Conservation (phyloP, 2,329 filamentous ascomycete species). For the Fusarium praegraminearum region DNA sequence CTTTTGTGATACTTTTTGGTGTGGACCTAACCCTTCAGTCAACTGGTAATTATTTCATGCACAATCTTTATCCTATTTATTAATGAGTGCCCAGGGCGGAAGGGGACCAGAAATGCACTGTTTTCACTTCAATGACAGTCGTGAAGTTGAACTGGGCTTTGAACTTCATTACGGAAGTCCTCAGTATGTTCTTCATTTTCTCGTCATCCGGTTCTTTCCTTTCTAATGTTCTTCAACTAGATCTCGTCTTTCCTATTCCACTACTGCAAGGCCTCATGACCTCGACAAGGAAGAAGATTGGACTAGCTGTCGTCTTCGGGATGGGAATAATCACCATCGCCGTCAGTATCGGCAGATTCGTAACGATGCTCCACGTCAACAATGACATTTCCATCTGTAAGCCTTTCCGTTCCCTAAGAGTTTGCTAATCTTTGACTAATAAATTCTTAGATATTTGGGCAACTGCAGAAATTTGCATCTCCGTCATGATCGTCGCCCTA, state of each 20-base stretch:
- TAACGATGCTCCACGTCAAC: slow-evolving; percentile 1
- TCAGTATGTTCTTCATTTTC: neutral
- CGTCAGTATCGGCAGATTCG: slow-evolving; percentile 2
- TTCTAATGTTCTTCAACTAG: neutral
- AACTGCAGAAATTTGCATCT: slow-evolving; percentile 17
- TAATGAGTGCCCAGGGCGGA: neutral
- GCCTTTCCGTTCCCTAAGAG: rapidly evolving
- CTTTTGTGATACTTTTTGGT: slow-evolving; percentile 9
- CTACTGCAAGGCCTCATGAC: neutral
- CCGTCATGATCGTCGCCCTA: slow-evolving; percentile 7
- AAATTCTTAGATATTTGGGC: neutral
- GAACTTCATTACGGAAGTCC: neutral
- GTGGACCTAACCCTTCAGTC: slow-evolving; percentile 6
- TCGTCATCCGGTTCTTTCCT: neutral
- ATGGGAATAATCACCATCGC: neutral
- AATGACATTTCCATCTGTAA: slow-evolving; percentile 13
- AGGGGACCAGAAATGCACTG: neutral
- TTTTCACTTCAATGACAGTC: slow-evolving; percentile 1
- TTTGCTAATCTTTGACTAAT: rapidly evolving
- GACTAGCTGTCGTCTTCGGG: neutral
- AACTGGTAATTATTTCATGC: neutral
- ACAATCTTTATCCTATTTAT: rapidly evolving
- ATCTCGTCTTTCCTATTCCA: neutral
- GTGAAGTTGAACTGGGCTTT: slow-evolving; percentile 12
- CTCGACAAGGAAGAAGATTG: neutral